Percentiles rank a stretch among this genome's conserved stretches.
These are phyloP conservation scores for Populus pruinosa DNA, from an alignment of 345 rosid species.

Conservation along the genomic window DNA sequence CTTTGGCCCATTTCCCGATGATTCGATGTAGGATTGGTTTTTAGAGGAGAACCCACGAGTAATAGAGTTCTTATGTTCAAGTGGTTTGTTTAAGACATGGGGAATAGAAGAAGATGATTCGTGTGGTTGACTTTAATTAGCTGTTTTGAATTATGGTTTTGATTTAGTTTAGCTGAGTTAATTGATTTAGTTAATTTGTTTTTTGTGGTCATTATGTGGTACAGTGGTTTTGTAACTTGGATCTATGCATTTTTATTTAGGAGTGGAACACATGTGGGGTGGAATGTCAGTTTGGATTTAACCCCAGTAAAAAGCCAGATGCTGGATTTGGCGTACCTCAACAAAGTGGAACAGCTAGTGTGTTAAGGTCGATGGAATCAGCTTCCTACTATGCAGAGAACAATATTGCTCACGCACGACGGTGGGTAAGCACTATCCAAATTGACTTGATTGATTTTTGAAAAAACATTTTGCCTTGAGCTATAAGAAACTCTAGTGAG, in stretches of 20 bases:
- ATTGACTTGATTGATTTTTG: constrained; percentile 22
- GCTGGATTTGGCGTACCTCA: constrained; percentile 58
- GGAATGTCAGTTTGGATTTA: constrained; percentile 61
- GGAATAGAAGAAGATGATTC: not conserved
- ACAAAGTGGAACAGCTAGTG: constrained; percentile 37
- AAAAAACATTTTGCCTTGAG: not conserved
- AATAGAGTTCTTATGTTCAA: not conserved
- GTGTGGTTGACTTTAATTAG: not conserved
- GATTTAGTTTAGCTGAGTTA: not conserved
- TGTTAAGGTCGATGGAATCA: constrained; percentile 93
- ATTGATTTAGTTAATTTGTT: not conserved
- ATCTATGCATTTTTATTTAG: constrained; percentile 30
- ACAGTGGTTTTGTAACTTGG: not conserved
- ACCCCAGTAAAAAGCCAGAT: constrained; percentile 46
- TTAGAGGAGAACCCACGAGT: not conserved
- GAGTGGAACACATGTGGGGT: constrained; percentile 64
- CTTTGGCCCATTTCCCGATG: not conserved
- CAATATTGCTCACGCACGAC: constrained; percentile 68
- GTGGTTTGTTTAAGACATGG: not conserved
- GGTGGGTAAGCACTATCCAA: constrained; percentile 93
- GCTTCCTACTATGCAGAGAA: constrained; percentile 74
- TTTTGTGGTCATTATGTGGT: not conserved
- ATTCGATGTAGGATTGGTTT: not conserved
- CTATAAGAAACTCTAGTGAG: not conserved
- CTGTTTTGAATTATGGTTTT: not conserved